Evolutionary conservation across 2,329 filamentous ascomycete genomes (phyloP), one percentile per base, ranked within the genome.

Genomic region (Scedosporium boydii): DNA sequence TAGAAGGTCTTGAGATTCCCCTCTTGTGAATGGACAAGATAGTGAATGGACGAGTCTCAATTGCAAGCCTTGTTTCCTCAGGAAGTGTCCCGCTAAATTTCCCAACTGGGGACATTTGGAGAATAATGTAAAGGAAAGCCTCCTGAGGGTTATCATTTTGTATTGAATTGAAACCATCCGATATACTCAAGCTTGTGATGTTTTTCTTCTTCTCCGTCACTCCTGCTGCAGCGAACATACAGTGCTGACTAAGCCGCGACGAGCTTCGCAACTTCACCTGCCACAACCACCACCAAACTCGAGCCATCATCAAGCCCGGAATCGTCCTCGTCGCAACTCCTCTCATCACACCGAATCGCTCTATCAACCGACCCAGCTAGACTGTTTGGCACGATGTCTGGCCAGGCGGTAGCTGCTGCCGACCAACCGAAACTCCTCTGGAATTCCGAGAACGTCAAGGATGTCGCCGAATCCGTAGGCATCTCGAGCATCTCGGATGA

Each of bases 401-500:
- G 26, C 16, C 42, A 29, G 41, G 38, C 29, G 7, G 48, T 51
- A 23, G 56, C 48, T n/a, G 56, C 48, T n/a, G 21, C 48, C 18
- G 61, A 59, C 68, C 76, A 76, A 53, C 75, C 78, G n/a, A 80
- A 80, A 70, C 79, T 87, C 27, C 87, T 97, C 68, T 98, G 95
- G 95, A 98, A 97, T 72, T 87, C 90, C 18, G 95, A 99, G 70
- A 98, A 96, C 69, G 90, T 99, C 69, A 88, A 87, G 69, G 95
- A 99, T 74, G 93, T 98, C 65, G 93, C 95, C 68, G 95, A 99
- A 75, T 96, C 95, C 1, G 90, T 98, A 58, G 95, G 95, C 63
- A 93, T 99, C 69, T 80, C 84, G 68, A 83, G 85, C 62, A 82
- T 98, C 55, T 86, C 85, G 72, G 91, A 96, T 64, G 93, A 98